Evolutionary conservation across 1,284 basidiomycete genomes (phyloP).

Genomic region (Apiotrichum veenhuisii): DNA sequence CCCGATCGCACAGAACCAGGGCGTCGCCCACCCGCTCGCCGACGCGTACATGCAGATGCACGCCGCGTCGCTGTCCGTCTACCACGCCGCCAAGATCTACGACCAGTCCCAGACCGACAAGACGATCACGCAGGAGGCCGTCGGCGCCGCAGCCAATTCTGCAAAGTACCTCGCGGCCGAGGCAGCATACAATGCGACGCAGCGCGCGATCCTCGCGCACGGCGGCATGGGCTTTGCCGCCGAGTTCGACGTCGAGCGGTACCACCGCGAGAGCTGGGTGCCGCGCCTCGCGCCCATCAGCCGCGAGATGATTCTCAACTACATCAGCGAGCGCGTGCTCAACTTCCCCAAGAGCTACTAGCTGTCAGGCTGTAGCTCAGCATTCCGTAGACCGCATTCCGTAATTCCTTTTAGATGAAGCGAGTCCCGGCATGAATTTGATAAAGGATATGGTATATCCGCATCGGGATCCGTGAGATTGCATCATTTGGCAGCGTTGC

Average conservation of each 20-base stretch:
- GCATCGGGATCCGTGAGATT: too few species aligned
- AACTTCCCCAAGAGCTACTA: slow-evolving; percentile 22
- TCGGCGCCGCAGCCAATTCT: slow-evolving; percentile 17
- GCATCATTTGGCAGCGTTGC: too few species aligned
- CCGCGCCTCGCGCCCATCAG: slow-evolving; percentile 19
- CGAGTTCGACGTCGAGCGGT: slow-evolving; percentile 22
- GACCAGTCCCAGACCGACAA: slow-evolving; percentile 13
- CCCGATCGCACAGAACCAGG: slow-evolving; percentile 22
- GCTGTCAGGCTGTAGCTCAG: neutral
- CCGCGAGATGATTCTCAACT: slow-evolving; percentile 21
- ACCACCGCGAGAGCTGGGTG: slow-evolving; percentile 17
- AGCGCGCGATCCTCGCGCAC: slow-evolving; percentile 17
- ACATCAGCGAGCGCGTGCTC: slow-evolving; percentile 19
- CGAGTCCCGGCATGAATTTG: too few species aligned
- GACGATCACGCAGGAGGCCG: slow-evolving; percentile 8
- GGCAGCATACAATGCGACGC: slow-evolving; percentile 17
- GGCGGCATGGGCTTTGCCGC: slow-evolving; percentile 21
- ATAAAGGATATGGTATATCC: too few species aligned
- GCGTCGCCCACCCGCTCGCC: slow-evolving; percentile 22
- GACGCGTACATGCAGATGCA: slow-evolving; percentile 23
- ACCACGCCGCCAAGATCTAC: slow-evolving; percentile 21
- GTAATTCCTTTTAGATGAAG: too few species aligned
- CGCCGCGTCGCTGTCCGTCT: slow-evolving; percentile 12
- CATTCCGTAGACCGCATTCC: too few species aligned
- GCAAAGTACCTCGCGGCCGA: slow-evolving; percentile 20